Evolutionary conservation across 106 monocot species (phyloP).

Genomic region (Hemerocallis citrina): DNA sequence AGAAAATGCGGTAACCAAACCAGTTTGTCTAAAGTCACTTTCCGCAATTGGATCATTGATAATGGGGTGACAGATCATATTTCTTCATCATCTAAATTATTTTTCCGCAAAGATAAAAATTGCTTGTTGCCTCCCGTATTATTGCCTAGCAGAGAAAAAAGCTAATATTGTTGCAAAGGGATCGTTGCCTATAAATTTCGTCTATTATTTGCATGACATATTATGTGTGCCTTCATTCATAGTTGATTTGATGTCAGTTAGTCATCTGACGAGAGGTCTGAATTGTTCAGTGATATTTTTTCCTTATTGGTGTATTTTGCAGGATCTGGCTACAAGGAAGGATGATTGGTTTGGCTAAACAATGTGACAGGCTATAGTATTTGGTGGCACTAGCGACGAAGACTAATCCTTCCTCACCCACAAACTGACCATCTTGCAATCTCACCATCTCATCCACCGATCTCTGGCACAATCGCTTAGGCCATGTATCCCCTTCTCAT

Average conservation of each 20-base stretch:
- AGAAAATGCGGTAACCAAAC: too few relatives aligned
- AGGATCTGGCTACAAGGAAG: not conserved
- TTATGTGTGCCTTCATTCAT: not conserved
- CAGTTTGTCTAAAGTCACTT: too few relatives aligned
- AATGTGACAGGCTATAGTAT: not conserved
- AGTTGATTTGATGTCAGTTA: not conserved
- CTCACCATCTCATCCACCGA: not conserved
- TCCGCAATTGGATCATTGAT: not conserved
- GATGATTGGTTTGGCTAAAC: not conserved
- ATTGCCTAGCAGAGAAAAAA: too few relatives aligned
- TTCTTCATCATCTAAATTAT: not conserved
- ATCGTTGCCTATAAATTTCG: too few relatives aligned
- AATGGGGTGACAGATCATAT: not conserved
- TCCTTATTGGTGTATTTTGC: not conserved
- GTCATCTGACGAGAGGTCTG: not conserved
- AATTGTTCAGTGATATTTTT: not conserved
- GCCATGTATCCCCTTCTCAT: not conserved
- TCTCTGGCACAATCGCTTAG: not conserved
- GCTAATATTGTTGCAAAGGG: too few relatives aligned
- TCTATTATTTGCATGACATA: not conserved
- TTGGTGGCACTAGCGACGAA: not conserved
- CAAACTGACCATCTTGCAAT: too few relatives aligned
- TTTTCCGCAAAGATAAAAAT: not conserved
- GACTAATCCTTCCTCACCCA: too few relatives aligned
- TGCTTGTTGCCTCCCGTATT: not conserved